Percentiles rank a stretch among this genome's conserved stretches.
Evolutionary conservation across 352 stramenopile species (phyloP).

Genomic region (Phytophthora cryptogea): DNA sequence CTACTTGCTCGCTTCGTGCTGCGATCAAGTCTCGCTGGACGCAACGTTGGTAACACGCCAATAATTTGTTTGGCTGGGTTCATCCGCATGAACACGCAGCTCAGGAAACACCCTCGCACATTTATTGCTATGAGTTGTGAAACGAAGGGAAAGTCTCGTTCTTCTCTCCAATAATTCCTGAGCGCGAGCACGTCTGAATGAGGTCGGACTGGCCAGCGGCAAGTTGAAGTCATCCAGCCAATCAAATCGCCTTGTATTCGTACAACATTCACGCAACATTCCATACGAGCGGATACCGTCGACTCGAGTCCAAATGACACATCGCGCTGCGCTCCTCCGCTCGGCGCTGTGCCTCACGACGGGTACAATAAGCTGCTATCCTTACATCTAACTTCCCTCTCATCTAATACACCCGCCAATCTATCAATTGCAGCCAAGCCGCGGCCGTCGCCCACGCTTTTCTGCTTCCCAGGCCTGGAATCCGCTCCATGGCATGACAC

Average conservation of each 20-base stretch:
- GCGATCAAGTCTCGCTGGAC: background rate
- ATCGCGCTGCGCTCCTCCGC: conserved; percentile 67
- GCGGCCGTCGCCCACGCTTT: conserved; percentile 78
- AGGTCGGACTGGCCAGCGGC: no score
- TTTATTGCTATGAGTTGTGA: conserved; percentile 4
- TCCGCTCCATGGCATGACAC: conserved; percentile 68
- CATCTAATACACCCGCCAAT: background rate
- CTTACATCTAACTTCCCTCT: background rate
- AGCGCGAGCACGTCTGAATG: background rate
- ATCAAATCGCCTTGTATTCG: conserved; percentile 12
- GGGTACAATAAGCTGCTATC: conserved; percentile 28
- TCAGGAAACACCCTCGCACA: background rate
- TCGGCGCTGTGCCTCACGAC: conserved; percentile 82
- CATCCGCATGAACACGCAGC: background rate
- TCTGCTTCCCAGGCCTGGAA: conserved; percentile 77
- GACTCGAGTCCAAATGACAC: conserved; percentile 28
- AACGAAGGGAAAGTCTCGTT: conserved; percentile 11
- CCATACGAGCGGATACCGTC: background rate
- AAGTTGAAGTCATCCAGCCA: conserved; percentile 20
- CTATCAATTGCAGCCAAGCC: conserved; percentile 51
- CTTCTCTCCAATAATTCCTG: conserved; percentile 3
- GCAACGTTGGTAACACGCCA: conserved; percentile 2
- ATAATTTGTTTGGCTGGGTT: conserved; percentile 1
- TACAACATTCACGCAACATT: conserved; percentile 16
- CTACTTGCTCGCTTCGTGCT: background rate